Evolutionary conservation across 2,329 filamentous ascomycete genomes (phyloP).

Genomic region (Arthrinium phaeospermum): DNA sequence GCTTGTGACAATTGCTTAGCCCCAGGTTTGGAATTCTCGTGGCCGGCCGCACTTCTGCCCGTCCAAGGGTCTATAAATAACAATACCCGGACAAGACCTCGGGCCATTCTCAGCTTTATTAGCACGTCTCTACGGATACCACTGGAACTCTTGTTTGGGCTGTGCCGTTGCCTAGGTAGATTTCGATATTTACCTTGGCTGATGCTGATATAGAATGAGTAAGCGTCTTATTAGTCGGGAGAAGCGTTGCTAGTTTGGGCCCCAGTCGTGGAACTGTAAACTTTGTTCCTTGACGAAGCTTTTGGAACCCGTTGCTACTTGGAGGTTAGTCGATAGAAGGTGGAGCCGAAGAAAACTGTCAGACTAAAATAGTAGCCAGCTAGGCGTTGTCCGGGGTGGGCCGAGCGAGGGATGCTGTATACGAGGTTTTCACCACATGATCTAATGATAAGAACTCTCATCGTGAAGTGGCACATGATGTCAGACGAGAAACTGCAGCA

Average conservation of each 20-base stretch:
- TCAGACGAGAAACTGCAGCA: neutral
- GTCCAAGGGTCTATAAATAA: neutral
- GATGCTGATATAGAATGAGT: neutral
- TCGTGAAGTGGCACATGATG: neutral
- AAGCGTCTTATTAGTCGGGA: neutral
- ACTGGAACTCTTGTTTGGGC: neutral
- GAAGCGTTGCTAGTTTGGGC: neutral
- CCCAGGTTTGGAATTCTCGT: neutral
- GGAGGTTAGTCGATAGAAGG: neutral
- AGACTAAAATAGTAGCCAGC: neutral
- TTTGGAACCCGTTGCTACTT: neutral
- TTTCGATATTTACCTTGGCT: neutral
- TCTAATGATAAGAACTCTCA: too few relatives aligned
- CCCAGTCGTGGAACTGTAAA: neutral
- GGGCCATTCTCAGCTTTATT: too few relatives aligned
- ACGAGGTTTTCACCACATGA: neutral
- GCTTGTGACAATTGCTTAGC: neutral
- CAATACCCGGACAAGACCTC: neutral
- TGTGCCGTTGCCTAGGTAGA: neutral
- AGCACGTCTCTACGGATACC: too few relatives aligned
- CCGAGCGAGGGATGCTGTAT: neutral
- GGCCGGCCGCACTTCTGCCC: neutral
- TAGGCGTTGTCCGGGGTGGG: neutral
- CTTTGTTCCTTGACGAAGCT: slow-evolving; percentile 1
- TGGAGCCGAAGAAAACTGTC: neutral